phyloP scores from a whole-genome alignment of 2,329 filamentous ascomycete genomes.

The Sclerotinia spermophila region DNA sequence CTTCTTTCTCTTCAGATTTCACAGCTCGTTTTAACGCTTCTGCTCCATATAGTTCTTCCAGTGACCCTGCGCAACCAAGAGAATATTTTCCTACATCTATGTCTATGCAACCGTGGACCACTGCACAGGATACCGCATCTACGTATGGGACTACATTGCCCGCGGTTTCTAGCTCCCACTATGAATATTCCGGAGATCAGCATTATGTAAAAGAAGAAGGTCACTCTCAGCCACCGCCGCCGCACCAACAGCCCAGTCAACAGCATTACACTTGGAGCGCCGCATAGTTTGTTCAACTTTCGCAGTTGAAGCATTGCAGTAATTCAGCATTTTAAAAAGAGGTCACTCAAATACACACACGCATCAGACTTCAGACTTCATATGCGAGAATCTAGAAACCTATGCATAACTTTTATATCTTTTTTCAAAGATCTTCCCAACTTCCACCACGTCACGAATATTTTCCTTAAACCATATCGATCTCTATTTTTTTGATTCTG shows the following conservation, averaged over 20 bases:
- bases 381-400: neutral
- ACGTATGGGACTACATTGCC: slow-evolving; percentile 28
- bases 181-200: slow-evolving; percentile 29
- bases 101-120: slow-evolving; percentile 31
- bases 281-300: slow-evolving; percentile 13
- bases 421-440: neutral
- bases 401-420: neutral
- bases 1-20: slow-evolving; percentile 27
- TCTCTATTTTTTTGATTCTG: slow-evolving; percentile 4
- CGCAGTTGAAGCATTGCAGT: neutral
- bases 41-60: slow-evolving; percentile 24
- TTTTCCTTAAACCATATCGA: neutral
- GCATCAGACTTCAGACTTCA: neutral
- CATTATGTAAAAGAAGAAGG: slow-evolving; percentile 30
- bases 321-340: neutral
- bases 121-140: slow-evolving; percentile 23
- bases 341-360: neutral
- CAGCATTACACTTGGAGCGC: slow-evolving; percentile 35
- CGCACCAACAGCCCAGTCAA: slow-evolving; percentile 20
- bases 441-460: neutral
- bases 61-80: slow-evolving; percentile 25
- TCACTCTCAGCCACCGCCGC: slow-evolving; percentile 16
- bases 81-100: slow-evolving; percentile 29
- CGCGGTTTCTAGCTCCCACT: slow-evolving; percentile 25
- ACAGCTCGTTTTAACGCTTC: slow-evolving; percentile 27